Base-by-base conservation (phyloP, 2,329 filamentous ascomycete species). In the Ampelomyces quisqualis region DNA sequence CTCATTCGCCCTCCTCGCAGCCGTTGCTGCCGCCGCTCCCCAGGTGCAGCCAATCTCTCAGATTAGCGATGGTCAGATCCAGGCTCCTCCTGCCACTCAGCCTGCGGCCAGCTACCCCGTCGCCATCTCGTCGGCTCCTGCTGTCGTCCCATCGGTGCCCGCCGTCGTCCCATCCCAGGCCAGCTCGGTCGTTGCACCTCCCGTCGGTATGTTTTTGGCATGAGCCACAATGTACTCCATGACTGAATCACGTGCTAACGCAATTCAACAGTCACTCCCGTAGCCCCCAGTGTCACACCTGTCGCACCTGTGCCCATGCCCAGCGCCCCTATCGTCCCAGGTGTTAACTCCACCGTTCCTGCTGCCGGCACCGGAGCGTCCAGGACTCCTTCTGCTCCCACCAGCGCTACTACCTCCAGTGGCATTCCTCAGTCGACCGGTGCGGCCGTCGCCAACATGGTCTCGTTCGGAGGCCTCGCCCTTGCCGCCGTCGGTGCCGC, bases 51-150 rank as follows among this genome's bases (percentile, higher is more conserved):
- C 62, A 45, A 67, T 68, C 58, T 56, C 60, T 38, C 64, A 68
- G 59, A 68, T 68, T 52, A 51, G 49, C 40, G 65, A 68, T 41
- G 65, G 65, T 32, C 65, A 68, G 61, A 64, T 67, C 49, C 65
- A 68, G 56, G 65, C 51, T 49, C 48, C 58, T 43, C 49, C 55
- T 41, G 54, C 21, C 36, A 29, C 11, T 29, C 14, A 29, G 27
- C 13, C 6, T 14, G n/a, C n/a, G n/a, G 27, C 46, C 14, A 30
- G 20, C 5, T 36, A 43, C n/a, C 47, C 49, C 20, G 31, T 17
- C 19, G 34, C 24, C 36, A 8, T 40, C 8, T 28, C 47, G n/a
- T n/a, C 7, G 27, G 45, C 9, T 29, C 32, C 11, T 22, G 38
- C 13, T n/a, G 40, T 24, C 24, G 37, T 38, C 21, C 23, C 47